Percentiles rank a stretch among this genome's conserved stretches.
These are phyloP conservation scores for Russula lepida DNA, from an alignment of 768 basidiomycete species.

Conservation along the genomic window DNA sequence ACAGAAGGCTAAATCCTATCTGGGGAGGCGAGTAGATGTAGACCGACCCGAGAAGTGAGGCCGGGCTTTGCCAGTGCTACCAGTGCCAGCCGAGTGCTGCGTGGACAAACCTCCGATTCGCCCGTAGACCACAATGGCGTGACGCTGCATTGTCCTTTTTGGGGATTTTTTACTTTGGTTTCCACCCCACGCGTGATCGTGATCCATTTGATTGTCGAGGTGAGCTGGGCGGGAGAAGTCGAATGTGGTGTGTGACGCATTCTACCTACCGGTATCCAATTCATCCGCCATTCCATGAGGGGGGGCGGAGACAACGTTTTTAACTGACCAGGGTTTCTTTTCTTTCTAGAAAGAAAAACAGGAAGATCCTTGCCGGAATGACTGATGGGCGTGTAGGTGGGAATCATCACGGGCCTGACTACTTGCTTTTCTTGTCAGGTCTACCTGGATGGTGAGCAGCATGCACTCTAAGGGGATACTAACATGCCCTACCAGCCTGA, in stretches of 20 bases:
- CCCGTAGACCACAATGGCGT: background rate
- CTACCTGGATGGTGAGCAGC: background rate
- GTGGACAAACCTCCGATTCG: background rate
- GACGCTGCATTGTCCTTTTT: background rate
- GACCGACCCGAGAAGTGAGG: background rate
- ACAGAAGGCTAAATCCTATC: background rate
- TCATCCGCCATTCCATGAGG: background rate
- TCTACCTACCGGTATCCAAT: background rate
- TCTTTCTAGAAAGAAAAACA: background rate
- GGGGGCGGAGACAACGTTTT: background rate
- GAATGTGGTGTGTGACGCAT: background rate
- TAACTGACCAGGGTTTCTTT: background rate
- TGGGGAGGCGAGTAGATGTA: background rate
- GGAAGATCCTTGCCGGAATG: background rate
- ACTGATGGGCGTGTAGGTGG: background rate
- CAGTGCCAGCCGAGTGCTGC: background rate
- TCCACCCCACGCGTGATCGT: background rate
- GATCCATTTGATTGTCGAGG: background rate
- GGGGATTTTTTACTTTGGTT: too few relatives aligned
- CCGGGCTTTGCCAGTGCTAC: background rate
- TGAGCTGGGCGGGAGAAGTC: background rate
- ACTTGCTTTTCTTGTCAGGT: conserved; percentile 3
- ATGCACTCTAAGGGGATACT: conserved; percentile 1
- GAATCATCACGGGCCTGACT: background rate
- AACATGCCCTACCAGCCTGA: background rate